A percentile compares a stretch with the other conserved stretches of the same genome.
phyloP scores from a whole-genome alignment of 1,139 yeast species.

The Pichia cactophila region DNA sequence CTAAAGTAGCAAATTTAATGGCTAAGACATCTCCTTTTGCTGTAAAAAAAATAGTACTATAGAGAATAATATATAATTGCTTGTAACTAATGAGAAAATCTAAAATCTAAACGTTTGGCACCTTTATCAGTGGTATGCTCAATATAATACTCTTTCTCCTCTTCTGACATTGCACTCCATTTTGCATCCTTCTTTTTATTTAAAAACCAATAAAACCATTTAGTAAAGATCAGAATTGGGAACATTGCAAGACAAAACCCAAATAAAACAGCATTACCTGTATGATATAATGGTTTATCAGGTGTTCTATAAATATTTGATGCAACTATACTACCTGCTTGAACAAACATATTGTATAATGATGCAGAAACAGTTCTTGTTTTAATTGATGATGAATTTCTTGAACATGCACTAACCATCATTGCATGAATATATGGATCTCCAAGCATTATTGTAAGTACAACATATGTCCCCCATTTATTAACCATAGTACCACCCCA shows the following conservation, averaged over 20 bases:
- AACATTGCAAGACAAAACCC: slow-evolving; percentile 30
- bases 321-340: slow-evolving; percentile 44
- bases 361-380: slow-evolving; percentile 57
- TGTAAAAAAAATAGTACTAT: too few species aligned
- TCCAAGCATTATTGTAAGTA: slow-evolving; percentile 43
- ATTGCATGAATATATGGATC: slow-evolving; percentile 47
- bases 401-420: slow-evolving; percentile 52
- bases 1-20: too few species aligned
- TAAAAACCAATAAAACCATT: slow-evolving; percentile 38
- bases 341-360: slow-evolving; percentile 54
- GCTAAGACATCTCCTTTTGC: too few species aligned
- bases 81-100: slow-evolving; percentile 17
- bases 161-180: slow-evolving; percentile 43
- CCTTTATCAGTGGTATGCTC: slow-evolving; percentile 42
- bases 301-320: slow-evolving; percentile 48
- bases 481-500: slow-evolving; percentile 43
- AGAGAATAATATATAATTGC: neutral
- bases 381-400: slow-evolving; percentile 53
- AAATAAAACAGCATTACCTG: slow-evolving; percentile 44
- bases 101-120: slow-evolving; percentile 48
- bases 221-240: slow-evolving; percentile 26
- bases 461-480: slow-evolving; percentile 47
- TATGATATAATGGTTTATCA: slow-evolving; percentile 51
- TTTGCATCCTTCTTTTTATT: slow-evolving; percentile 37
- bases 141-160: slow-evolving; percentile 41